A percentile compares a stretch with the other conserved stretches of the same genome.
Conservation (phyloP, 1,284 basidiomycete species). For the Prillingera fragicola region DNA sequence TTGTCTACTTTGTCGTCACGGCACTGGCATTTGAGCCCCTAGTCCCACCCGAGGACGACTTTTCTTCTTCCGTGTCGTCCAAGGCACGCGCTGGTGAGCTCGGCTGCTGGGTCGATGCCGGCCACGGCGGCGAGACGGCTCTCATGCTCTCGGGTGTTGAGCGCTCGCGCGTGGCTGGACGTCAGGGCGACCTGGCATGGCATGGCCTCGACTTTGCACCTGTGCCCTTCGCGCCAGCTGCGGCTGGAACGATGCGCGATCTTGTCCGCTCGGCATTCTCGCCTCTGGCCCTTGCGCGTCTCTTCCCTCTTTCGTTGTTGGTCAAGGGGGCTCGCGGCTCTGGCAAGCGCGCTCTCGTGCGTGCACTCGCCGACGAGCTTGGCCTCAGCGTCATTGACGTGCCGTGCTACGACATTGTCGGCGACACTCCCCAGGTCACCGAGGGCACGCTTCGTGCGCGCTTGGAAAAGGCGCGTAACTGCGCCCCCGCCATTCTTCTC, state of each 20-base stretch:
- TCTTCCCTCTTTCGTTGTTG: slow-evolving; percentile 45
- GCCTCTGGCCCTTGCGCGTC: slow-evolving; percentile 17
- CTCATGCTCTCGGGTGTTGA: slow-evolving; percentile 53
- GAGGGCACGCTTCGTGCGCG: slow-evolving; percentile 69
- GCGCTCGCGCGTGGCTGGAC: slow-evolving; percentile 19
- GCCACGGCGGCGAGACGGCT: slow-evolving; percentile 57
- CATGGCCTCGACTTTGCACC: slow-evolving; percentile 10
- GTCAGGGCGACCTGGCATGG: slow-evolving; percentile 29
- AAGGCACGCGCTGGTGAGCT: slow-evolving; percentile 57
- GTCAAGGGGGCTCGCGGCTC: slow-evolving; percentile 52
- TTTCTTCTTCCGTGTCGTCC: slow-evolving; percentile 46
- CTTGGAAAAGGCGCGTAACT: slow-evolving; percentile 72
- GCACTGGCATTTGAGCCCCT: slow-evolving; percentile 62
- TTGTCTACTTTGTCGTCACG: slow-evolving; percentile 73
- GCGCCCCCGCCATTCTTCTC: slow-evolving; percentile 79
- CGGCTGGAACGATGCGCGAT: slow-evolving; percentile 27
- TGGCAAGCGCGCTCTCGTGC: slow-evolving; percentile 51
- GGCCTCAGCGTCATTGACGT: slow-evolving; percentile 73
- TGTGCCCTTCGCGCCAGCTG: not conserved
- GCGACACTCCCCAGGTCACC: slow-evolving; percentile 73
- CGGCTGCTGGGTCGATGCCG: slow-evolving; percentile 78
- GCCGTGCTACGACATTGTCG: slow-evolving; percentile 75
- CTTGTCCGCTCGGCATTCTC: slow-evolving; percentile 29
- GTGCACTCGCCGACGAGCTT: slow-evolving; percentile 28
- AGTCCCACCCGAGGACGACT: slow-evolving; percentile 44